Evolutionary conservation across 805 yeast genomes (phyloP), one percentile per base, ranked within the genome.

Genomic region (Kregervanrija pseudodelftensis): DNA sequence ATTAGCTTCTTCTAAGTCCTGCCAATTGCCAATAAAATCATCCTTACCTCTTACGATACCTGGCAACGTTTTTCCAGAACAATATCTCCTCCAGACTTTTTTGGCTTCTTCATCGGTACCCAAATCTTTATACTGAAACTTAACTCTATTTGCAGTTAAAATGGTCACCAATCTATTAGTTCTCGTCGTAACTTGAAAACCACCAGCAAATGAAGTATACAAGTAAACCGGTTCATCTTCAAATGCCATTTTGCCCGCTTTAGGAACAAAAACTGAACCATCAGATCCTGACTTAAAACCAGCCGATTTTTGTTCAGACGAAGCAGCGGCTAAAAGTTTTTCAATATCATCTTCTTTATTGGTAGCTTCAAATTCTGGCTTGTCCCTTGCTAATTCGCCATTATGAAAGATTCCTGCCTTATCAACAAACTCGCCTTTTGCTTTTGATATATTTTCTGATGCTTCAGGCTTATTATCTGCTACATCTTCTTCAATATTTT

Each of bases 71-170:
- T 84, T 79, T 3, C 95, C 95, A 30, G 70, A 70, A 13, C 85
- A 70, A 56, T 77, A 77, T 52, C 93, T 74, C 56, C 78, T 79
- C 96, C 96, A 89, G 28, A 87, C 74, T 54, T 79, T 76, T 61
- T 88, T 80, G 12, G 96, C 96, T 48, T 80, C 83, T 42, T 80
- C 88, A 59, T 89, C 95, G 0, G 95, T 87, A 5, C 95, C 95
- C 42, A 88, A 66, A 59, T 89, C 97, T 46, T 85, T 77, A 58
- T 78, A 74, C 30, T 77, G 74, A 59, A 79, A 85, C 47, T 76
- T 70, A 42, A 89, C 67, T 40, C 79, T 74, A 60, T 88, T 85
- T 4, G 90, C 95, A 35, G 78, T 74, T 42, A 89, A 70, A 43
- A 89, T 85, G 0, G 88, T 82, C 11, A 75, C 76, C 46, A 90